Percentiles rank a stretch among this genome's conserved stretches.
These are phyloP conservation scores for Sclerotiophoma versabilis DNA, from an alignment of 2,329 filamentous ascomycete genomes.

Conservation along the genomic window DNA sequence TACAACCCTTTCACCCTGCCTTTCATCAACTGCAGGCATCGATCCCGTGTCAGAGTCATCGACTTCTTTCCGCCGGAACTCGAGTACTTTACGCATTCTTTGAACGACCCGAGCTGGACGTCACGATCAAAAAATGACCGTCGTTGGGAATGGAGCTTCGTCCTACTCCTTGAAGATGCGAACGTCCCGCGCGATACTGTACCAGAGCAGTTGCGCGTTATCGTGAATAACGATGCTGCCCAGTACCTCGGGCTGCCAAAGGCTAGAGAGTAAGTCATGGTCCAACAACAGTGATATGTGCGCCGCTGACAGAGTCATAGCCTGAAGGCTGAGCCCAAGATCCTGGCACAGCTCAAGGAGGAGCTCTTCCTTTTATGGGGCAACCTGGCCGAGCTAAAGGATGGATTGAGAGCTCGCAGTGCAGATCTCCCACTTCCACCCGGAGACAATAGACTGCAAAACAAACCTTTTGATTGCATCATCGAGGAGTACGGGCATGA, in stretches of 20 bases:
- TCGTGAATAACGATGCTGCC: slow-evolving; percentile 68
- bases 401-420: slow-evolving; percentile 66
- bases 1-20: slow-evolving; percentile 63
- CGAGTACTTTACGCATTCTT: slow-evolving; percentile 70
- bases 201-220: slow-evolving; percentile 64
- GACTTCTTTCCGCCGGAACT: slow-evolving; percentile 78
- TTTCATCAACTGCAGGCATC: slow-evolving; percentile 77
- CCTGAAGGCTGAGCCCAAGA: slow-evolving; percentile 60
- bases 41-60: slow-evolving; percentile 74
- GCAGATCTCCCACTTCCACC: slow-evolving; percentile 33
- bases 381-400: slow-evolving; percentile 63
- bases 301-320: slow-evolving; percentile 47
- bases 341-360: slow-evolving; percentile 67
- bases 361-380: slow-evolving; percentile 85
- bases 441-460: slow-evolving; percentile 42
- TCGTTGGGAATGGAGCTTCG: slow-evolving; percentile 85
- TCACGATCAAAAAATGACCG: slow-evolving; percentile 52
- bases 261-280: slow-evolving; percentile 60
- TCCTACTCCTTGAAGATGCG: slow-evolving; percentile 77
- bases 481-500: slow-evolving; percentile 37
- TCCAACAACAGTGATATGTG: background rate
- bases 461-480: slow-evolving; percentile 52
- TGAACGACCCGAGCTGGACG: slow-evolving; percentile 47
- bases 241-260: slow-evolving; percentile 64
- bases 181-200: slow-evolving; percentile 38